Evolutionary conservation across 768 basidiomycete species (phyloP).

Genomic region (Podaxis rugospora): DNA sequence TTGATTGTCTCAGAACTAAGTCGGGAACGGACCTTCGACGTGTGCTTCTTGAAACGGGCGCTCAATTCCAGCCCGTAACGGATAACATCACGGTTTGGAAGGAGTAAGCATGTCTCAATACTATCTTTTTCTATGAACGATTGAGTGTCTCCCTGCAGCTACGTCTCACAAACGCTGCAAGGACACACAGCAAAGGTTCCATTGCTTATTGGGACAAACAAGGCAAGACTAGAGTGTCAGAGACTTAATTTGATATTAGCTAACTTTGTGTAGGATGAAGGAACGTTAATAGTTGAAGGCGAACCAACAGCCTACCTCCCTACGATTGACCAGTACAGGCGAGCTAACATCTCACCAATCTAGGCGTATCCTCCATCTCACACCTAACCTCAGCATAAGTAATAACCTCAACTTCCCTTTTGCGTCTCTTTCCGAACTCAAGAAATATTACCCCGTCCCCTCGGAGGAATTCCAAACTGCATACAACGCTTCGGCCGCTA

Average conservation of each 20-base stretch:
- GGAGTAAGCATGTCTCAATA: slow-evolving; percentile 18
- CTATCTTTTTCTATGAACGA: neutral
- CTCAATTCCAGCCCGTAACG: slow-evolving; percentile 30
- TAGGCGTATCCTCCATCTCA: neutral
- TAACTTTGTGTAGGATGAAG: slow-evolving; percentile 23
- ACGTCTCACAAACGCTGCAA: slow-evolving; percentile 23
- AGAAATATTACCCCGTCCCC: slow-evolving; percentile 24
- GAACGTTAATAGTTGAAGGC: slow-evolving; percentile 29
- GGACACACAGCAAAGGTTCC: slow-evolving; percentile 27
- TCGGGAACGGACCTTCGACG: slow-evolving; percentile 21
- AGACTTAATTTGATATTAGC: neutral
- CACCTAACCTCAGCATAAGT: slow-evolving; percentile 16
- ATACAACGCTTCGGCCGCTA: slow-evolving; percentile 28
- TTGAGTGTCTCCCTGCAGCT: slow-evolving; percentile 14
- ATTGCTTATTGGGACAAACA: slow-evolving; percentile 28
- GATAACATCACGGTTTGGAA: slow-evolving; percentile 30
- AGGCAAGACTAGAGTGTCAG: slow-evolving; percentile 13
- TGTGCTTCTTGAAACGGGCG: slow-evolving; percentile 22
- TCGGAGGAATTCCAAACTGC: slow-evolving; percentile 24
- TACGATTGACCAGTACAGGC: slow-evolving; percentile 25
- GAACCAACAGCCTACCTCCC: slow-evolving; percentile 29
- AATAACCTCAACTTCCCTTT: slow-evolving; percentile 32
- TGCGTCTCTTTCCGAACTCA: slow-evolving; percentile 17
- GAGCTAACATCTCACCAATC: neutral
- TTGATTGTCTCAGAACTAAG: slow-evolving; percentile 25